Base-by-base conservation (phyloP, 108 stramenopile genomes). In the Conticribra guillardii region DNA sequence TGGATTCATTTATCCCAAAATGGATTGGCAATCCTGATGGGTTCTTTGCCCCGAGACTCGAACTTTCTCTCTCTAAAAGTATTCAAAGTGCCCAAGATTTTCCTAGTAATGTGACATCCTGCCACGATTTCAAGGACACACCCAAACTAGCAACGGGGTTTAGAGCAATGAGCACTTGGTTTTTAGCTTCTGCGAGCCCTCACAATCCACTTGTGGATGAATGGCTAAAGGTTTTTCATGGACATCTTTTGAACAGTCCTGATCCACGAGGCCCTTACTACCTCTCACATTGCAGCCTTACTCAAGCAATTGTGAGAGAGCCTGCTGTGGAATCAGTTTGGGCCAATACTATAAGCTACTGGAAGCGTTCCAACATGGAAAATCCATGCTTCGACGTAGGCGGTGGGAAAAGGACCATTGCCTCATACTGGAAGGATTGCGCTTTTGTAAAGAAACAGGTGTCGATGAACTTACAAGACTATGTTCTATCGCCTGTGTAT, bases 141-240 rank as follows among this genome's bases (percentile, higher is more conserved):
- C 31, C 31, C 4, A 22, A 32, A 5, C 58, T 18, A 18, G 8
- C 17, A 37, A 22, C 19, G 33, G 0, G 15, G 0, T 59, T 37
- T 7, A 30, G 58, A 59, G 19, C 58, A n/a, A 4, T 29, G 17
- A 8, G 19, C 3, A 59, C 19, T 30, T 59, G 31, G 31, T 34
- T 59, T n/a, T 4, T 59, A 31, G 58, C 33, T 18, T 32, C 58
- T 19, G 33, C 31, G 1, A 59, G 29, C 18, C 37, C 37, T 19
- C 58, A 59, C 21, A 59, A 59, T 19, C 33, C 58, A 21, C 4
- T 59, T n/a, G 33, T 59, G 18, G 58, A 59, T 59, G 58, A 59
- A 37, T 59, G 58, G 58, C 58, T 59, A 22, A 16, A 31, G 17
- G 29, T 41, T 32, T 34, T 34, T 1, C 18, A 34, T 22, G 11